Conservation (phyloP, 1,139 yeast genomes). For the Zygosaccharomyces pseudobailii region DNA sequence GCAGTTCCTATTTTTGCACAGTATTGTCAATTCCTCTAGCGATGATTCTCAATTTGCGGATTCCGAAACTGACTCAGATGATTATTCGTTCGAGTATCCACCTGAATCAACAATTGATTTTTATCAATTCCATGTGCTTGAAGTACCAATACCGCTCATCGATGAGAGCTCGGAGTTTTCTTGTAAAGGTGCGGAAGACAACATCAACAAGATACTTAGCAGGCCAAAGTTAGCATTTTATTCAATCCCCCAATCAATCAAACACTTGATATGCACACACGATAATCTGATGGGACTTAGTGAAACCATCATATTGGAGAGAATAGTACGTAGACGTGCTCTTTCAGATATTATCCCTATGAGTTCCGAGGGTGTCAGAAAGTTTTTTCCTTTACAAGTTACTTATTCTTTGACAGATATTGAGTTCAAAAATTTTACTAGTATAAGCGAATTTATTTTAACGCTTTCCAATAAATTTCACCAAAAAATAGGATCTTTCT, state of each 20-base stretch:
- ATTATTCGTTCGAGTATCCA: slow-evolving; percentile 1
- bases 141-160: slow-evolving; percentile 5
- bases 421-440: not conserved
- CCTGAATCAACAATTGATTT: not conserved
- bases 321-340: slow-evolving; percentile 8
- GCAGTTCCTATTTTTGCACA: slow-evolving; percentile 10
- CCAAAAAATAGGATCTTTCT: slow-evolving; percentile 6
- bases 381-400: slow-evolving; percentile 4
- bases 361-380: slow-evolving; percentile 9
- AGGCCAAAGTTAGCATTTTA: slow-evolving; percentile 5
- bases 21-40: slow-evolving; percentile 9
- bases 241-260: slow-evolving; percentile 6
- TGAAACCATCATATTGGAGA: slow-evolving; percentile 10
- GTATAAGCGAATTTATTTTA: slow-evolving; percentile 2
- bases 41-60: slow-evolving; percentile 9
- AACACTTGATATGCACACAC: slow-evolving; percentile 7
- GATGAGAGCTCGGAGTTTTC: not conserved
- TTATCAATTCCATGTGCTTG: slow-evolving; percentile 7
- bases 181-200: not conserved
- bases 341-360: slow-evolving; percentile 8
- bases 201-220: not conserved
- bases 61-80: slow-evolving; percentile 3
- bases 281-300: slow-evolving; percentile 8
- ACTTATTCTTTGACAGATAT: slow-evolving; percentile 6
- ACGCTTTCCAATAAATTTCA: slow-evolving; percentile 8